Base-by-base conservation (phyloP, 2,329 filamentous ascomycete species). In the Xylaria sp. region DNA sequence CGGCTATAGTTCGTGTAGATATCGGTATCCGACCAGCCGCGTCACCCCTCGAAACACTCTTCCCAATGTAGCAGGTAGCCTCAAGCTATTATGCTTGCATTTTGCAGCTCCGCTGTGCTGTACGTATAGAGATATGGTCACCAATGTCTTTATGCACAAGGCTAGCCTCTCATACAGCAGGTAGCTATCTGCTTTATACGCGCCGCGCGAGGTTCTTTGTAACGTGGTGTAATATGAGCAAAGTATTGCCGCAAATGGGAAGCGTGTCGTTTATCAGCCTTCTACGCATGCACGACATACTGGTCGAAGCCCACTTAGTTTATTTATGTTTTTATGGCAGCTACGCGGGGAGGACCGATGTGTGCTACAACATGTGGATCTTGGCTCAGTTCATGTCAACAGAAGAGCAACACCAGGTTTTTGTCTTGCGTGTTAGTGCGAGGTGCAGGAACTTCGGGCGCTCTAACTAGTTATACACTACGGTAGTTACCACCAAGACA, bases 11-110 rank as follows among this genome's bases (percentile, higher is more conserved):
- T 46, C 18, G 41, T 44, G 15, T 44, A 44, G 15, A n/a, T n/a
- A 8, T 46, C 41, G 6, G 41, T 46, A 46, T 7, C 41, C 15
- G 18, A 46, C 15, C 41, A 46, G 41, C 18, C 41, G 41, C 41
- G 41, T 46, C 41, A n/a, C 41, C 13, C 34, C 39, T 50, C 12
- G n/a, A 18, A 25, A 50, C 56, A 13, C 37, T 28, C 37, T 58
- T 58, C 37, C 55, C 44, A 28, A 64, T 56, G n/a, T 25, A 57
- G 28, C 41, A 48, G 44, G n/a, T 66, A 50, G n/a, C 60, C n/a
- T 52, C n/a, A 41, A 15, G 54, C 54, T 54, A 51, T 34, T 6
- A 39, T 51, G 31, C 46, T 23, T 37, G 48, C 39, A 37, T 48
- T 9, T 44, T 25, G 8, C 25, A 44, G 31, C 23, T 34, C 23